These are phyloP conservation scores for Colletotrichum tropicale DNA, from an alignment of 2,329 filamentous ascomycete genomes.

Conservation along the genomic window DNA sequence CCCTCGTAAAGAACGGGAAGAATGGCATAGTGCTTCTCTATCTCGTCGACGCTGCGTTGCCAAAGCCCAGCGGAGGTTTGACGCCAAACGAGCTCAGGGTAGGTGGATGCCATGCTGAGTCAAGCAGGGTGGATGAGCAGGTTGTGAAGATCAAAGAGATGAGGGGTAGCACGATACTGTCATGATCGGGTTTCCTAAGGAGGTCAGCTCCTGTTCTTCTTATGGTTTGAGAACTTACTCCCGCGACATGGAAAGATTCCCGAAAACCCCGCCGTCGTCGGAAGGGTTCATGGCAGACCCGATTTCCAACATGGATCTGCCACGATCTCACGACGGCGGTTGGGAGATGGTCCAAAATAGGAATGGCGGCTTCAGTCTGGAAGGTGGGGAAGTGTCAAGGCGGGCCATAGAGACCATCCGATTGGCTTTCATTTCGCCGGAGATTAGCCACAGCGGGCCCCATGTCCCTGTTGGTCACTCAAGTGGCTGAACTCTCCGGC, in stretches of 20 bases:
- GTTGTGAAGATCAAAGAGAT: neutral
- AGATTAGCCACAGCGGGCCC: neutral
- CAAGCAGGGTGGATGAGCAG: neutral
- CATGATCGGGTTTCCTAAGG: neutral
- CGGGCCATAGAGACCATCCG: neutral
- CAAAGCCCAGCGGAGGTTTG: slow-evolving; percentile 30
- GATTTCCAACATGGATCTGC: neutral
- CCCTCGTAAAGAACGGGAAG: slow-evolving; percentile 37
- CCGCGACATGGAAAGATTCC: neutral
- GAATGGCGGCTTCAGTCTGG: neutral
- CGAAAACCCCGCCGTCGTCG: neutral
- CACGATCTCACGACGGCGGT: neutral
- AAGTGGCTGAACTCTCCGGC: neutral
- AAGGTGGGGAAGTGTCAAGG: neutral
- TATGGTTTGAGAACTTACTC: neutral
- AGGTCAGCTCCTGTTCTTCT: neutral
- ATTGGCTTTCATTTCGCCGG: neutral
- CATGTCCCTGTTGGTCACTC: neutral
- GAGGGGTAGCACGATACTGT: neutral
- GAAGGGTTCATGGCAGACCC: neutral
- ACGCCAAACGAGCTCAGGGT: slow-evolving; percentile 26
- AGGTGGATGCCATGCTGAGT: neutral
- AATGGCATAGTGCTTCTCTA: slow-evolving; percentile 43
- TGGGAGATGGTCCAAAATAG: neutral
- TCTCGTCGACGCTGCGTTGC: slow-evolving; percentile 42